A percentile compares a stretch with the other conserved stretches of the same genome.
Conservation (phyloP, 1,284 basidiomycete genomes). For the Malassezia globosa region DNA sequence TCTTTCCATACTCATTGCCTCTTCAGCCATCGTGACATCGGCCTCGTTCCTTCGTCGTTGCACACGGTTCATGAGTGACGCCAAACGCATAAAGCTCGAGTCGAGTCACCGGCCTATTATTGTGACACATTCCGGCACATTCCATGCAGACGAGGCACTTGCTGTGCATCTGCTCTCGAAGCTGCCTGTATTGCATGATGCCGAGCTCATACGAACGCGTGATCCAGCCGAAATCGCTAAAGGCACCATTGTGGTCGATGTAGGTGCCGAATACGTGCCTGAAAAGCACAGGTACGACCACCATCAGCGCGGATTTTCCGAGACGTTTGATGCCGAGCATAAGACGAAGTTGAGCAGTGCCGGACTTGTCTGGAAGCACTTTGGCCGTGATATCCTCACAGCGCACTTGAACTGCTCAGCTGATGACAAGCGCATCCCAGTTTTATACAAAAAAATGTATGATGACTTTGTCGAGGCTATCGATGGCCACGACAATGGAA, state of each 20-base stretch:
- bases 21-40: no score
- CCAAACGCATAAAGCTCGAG: conserved; percentile 13
- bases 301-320: conserved; percentile 84
- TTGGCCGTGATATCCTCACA: conserved; percentile 76
- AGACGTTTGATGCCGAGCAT: conserved; percentile 70
- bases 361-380: conserved; percentile 71
- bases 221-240: conserved; percentile 67
- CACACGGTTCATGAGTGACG: conserved; percentile 10
- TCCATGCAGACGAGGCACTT: conserved; percentile 91
- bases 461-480: conserved; percentile 84
- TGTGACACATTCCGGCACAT: conserved; percentile 79
- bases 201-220: conserved; percentile 52
- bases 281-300: conserved; percentile 75
- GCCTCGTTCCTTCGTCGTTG: no score
- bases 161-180: conserved; percentile 80
- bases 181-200: conserved; percentile 61
- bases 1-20: no score
- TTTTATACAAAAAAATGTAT: conserved; percentile 81
- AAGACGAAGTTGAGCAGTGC: conserved; percentile 82
- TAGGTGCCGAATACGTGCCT: conserved; percentile 83
- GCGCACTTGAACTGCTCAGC: conserved; percentile 53
- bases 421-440: conserved; percentile 57
- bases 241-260: conserved; percentile 94
- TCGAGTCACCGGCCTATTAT: conserved; percentile 15
- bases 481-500: conserved; percentile 68